A percentile compares a stretch with the other conserved stretches of the same genome.
Conservation (phyloP, 495 filamentous ascomycete genomes). For the Cercophora scortea region DNA sequence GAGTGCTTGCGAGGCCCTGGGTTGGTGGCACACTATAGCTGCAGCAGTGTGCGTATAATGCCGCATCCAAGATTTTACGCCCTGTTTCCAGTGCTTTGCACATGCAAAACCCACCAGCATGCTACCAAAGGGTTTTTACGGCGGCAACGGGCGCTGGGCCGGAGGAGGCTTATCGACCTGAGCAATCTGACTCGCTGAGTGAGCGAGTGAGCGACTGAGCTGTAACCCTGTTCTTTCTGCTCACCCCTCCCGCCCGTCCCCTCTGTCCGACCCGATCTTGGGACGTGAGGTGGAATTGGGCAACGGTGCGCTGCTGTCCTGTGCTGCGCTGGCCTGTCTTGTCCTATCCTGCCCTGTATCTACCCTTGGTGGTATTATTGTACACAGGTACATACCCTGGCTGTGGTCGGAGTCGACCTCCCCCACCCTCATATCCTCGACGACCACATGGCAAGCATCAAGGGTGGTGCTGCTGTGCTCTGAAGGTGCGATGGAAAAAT, state of each 20-base stretch:
- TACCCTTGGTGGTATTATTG: no score
- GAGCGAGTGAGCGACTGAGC: constrained; percentile 11
- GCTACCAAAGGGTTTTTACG: constrained; percentile 11
- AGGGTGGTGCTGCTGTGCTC: constrained; percentile 17
- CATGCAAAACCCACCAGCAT: constrained; percentile 18
- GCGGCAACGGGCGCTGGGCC: constrained; percentile 14
- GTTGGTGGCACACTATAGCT: constrained; percentile 9
- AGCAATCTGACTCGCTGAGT: constrained; percentile 27
- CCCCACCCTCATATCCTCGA: constrained; percentile 24
- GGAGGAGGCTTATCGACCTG: constrained; percentile 19
- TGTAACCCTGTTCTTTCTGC: constrained; percentile 6
- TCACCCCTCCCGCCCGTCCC: constrained; percentile 12
- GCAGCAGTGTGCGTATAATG: constrained; percentile 21
- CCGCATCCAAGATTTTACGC: constrained; percentile 15
- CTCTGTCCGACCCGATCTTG: constrained; percentile 15
- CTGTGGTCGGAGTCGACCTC: constrained; percentile 13
- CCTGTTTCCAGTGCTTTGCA: constrained; percentile 9
- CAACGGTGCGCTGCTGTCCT: constrained; percentile 5
- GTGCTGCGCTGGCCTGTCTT: no score
- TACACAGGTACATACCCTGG: background rate
- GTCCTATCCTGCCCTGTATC: no score
- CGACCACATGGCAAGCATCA: constrained; percentile 42
- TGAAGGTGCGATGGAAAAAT: constrained; percentile 4
- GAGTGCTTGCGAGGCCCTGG: background rate
- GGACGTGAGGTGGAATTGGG: constrained; percentile 11